Conservation (phyloP, 2,329 filamentous ascomycete genomes). For the Beauveria asiatica region DNA sequence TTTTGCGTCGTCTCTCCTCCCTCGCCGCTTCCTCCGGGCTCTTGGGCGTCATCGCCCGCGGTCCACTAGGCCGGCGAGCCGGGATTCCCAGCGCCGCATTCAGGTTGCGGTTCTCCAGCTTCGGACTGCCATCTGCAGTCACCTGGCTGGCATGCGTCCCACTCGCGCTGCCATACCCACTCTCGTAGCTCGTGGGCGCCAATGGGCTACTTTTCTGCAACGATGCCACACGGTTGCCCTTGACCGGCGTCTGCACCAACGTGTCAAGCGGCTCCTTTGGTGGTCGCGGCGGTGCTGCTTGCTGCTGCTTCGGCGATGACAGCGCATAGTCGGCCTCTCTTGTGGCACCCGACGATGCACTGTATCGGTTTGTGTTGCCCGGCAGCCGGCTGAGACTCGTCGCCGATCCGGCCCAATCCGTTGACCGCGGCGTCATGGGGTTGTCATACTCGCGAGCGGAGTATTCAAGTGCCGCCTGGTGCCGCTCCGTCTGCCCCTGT, state of each 20-base stretch:
- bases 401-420: conserved; percentile 54
- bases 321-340: conserved; percentile 36
- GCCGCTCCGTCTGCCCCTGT: conserved; percentile 63
- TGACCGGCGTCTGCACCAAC: conserved; percentile 35
- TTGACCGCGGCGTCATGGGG: conserved; percentile 50
- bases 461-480: conserved; percentile 64
- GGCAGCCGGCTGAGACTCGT: conserved; percentile 49
- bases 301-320: conserved; percentile 30
- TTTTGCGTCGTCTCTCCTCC: conserved; percentile 45
- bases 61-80: conserved; percentile 47
- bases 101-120: conserved; percentile 49
- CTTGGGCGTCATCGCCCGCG: conserved; percentile 53
- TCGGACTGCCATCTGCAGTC: conserved; percentile 41
- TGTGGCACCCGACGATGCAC: conserved; percentile 28
- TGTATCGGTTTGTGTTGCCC: conserved; percentile 38
- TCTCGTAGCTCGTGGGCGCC: conserved; percentile 48
- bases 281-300: conserved; percentile 44
- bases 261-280: conserved; percentile 53
- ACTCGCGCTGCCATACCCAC: conserved; percentile 42
- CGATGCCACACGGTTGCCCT: conserved; percentile 40
- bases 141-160: conserved; percentile 41
- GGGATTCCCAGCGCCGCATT: conserved; percentile 44
- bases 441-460: conserved; percentile 61
- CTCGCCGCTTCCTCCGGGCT: conserved; percentile 37
- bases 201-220: conserved; percentile 46